These are phyloP conservation scores for Dacryopinax spathularia DNA, from an alignment of 768 basidiomycete species.

Conservation along the genomic window DNA sequence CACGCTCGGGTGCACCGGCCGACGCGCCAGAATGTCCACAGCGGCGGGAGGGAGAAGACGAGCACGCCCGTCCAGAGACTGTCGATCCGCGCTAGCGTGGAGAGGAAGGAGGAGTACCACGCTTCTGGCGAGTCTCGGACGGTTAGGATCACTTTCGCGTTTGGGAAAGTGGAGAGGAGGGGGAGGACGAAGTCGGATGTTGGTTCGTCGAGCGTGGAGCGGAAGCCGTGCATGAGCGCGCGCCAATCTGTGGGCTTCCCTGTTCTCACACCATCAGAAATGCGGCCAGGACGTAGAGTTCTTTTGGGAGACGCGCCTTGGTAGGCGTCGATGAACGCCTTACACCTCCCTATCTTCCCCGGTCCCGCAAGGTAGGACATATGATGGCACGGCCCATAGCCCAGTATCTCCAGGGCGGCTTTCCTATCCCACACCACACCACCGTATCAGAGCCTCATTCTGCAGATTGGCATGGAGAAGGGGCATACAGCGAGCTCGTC, in stretches of 20 bases:
- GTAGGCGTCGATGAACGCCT: not conserved
- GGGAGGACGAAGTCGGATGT: not conserved
- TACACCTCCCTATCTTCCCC: not conserved
- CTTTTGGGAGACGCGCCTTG: not conserved
- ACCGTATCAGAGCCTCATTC: not conserved
- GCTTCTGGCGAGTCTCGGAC: not conserved
- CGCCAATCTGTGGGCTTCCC: not conserved
- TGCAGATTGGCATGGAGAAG: not conserved
- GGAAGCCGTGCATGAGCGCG: not conserved
- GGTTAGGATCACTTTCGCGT: not conserved
- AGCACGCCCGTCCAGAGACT: not conserved
- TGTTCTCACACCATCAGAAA: not conserved
- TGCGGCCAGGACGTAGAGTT: not conserved
- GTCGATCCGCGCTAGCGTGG: not conserved
- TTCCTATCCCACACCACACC: not conserved
- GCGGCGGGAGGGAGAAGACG: not conserved
- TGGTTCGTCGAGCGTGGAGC: not conserved
- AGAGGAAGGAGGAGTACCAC: not conserved
- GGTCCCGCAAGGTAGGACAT: not conserved
- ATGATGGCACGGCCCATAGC: not conserved
- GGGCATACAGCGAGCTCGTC: not conserved
- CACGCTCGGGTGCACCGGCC: not conserved
- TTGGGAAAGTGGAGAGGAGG: not conserved
- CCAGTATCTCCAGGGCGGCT: not conserved
- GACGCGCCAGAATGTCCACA: not conserved